Conservation (phyloP, 371 early-diverging fungal species). For the Sporodiniella umbellata region DNA sequence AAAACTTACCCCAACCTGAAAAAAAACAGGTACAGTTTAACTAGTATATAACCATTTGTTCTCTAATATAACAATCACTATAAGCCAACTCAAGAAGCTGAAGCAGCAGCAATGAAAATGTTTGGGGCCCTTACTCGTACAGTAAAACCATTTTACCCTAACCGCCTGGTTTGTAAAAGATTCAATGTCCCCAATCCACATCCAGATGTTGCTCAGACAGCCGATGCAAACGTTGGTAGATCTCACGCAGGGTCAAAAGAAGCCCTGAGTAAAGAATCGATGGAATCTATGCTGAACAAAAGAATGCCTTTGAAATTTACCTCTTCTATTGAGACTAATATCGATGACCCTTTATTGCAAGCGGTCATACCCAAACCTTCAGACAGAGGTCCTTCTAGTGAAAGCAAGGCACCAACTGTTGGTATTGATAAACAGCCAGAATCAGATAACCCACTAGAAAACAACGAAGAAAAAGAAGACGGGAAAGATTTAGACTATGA, state of each 20-base stretch:
- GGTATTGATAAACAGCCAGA: constrained; percentile 50
- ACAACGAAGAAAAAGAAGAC: constrained; percentile 12
- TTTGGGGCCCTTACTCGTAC: constrained; percentile 77
- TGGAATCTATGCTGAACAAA: constrained; percentile 54
- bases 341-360: constrained; percentile 31
- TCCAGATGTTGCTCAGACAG: constrained; percentile 47
- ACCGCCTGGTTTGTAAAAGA: constrained; percentile 74
- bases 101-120: constrained; percentile 70
- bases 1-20: constrained; percentile 22
- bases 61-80: neutral
- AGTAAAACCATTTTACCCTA: constrained; percentile 61
- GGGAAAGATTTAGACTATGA: constrained; percentile 34
- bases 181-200: constrained; percentile 81
- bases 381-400: constrained; percentile 38
- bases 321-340: neutral
- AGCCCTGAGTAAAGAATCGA: constrained; percentile 54
- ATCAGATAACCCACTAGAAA: constrained; percentile 29
- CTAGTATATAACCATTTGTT: neutral
- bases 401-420: constrained; percentile 50
- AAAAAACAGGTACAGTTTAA: constrained; percentile 21
- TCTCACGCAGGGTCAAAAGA: constrained; percentile 42
- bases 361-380: constrained; percentile 47
- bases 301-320: constrained; percentile 17
- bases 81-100: constrained; percentile 54
- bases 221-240: constrained; percentile 22